These are phyloP conservation scores for Chlamydomonas asymmetrica DNA, from an alignment of 139 green algal genomes.

Conservation along the genomic window DNA sequence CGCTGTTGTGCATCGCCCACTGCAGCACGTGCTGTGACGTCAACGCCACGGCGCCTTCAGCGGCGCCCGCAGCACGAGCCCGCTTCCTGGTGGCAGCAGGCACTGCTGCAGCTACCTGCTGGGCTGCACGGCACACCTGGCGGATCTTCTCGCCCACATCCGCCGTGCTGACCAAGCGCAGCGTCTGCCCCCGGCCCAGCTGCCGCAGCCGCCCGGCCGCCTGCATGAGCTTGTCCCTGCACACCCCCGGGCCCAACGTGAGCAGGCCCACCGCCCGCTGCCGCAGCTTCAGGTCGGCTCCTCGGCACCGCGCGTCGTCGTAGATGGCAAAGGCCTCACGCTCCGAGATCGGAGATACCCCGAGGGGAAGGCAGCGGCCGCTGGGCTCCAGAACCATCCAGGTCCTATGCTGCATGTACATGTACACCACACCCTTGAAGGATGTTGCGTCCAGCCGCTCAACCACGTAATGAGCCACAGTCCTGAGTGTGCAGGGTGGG, in stretches of 20 bases:
- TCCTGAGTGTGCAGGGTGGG: too few relatives aligned
- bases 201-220: constrained; percentile 34
- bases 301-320: constrained; percentile 59
- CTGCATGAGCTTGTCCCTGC: constrained; percentile 72
- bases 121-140: not conserved
- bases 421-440: constrained; percentile 50
- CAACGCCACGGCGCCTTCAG: not conserved
- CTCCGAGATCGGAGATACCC: constrained; percentile 41
- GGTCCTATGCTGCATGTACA: constrained; percentile 10
- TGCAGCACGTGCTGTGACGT: constrained; percentile 35
- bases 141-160: constrained; percentile 23
- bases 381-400: constrained; percentile 6
- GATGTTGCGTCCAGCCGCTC: not conserved
- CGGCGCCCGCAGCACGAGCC: not conserved
- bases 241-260: constrained; percentile 51
- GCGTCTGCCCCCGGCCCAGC: constrained; percentile 44
- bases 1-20: constrained; percentile 59
- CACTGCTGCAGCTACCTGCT: not conserved
- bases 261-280: constrained; percentile 54
- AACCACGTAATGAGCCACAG: constrained; percentile 29
- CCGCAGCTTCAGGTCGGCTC: constrained; percentile 46
- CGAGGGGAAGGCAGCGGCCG: constrained; percentile 15
- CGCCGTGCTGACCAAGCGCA: constrained; percentile 24
- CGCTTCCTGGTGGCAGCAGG: too few relatives aligned
- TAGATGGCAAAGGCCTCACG: constrained; percentile 47